Conservation (phyloP, 176 grass and related monocot genomes). For the Oryza punctata region DNA sequence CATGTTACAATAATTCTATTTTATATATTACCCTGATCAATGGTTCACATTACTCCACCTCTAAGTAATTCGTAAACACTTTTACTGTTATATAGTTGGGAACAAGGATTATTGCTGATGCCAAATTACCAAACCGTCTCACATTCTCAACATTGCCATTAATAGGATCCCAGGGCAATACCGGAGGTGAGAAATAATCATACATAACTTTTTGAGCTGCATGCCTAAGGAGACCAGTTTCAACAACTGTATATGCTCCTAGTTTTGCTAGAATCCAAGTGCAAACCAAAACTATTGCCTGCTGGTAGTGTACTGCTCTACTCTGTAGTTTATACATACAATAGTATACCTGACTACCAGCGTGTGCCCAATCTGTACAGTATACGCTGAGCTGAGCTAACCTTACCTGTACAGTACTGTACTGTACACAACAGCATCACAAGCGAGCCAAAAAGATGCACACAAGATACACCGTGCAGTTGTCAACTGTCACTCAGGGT, state of each 20-base stretch:
- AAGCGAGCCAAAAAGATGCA: background rate
- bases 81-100: no score
- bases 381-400: background rate
- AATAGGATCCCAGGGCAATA: background rate
- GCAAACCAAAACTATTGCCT: background rate
- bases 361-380: background rate
- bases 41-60: no score
- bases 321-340: slow-evolving; percentile 1
- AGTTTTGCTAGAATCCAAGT: slow-evolving; percentile 3
- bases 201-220: background rate
- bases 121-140: background rate
- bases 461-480: no score
- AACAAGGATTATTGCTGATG: background rate
- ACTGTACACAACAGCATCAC: background rate
- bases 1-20: no score
- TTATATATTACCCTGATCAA: no score
- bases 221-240: background rate
- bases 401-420: background rate
- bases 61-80: no score
- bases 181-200: background rate
- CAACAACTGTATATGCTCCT: background rate
- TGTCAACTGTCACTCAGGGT: slow-evolving; percentile 38
- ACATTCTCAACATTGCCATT: background rate
- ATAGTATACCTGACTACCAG: background rate
- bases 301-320: background rate